Percentiles rank a stretch among this genome's conserved stretches.
phyloP scores from a whole-genome alignment of 306 rosid species.

The Datisca glomerata region DNA sequence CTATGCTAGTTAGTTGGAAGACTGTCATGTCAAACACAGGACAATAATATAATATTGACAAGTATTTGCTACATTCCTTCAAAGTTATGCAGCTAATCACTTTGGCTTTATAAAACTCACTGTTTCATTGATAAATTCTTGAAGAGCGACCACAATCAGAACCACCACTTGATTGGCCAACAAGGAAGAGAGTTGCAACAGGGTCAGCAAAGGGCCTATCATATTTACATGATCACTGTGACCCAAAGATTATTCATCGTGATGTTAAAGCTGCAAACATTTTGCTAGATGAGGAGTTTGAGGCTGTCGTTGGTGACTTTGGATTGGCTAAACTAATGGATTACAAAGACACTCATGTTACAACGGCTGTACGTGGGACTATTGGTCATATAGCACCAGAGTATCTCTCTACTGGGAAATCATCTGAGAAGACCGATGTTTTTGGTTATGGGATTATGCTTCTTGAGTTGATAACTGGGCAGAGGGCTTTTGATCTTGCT shows the following conservation, averaged over 20 bases:
- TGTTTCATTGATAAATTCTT: not conserved
- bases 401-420: conserved; percentile 18
- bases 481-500: conserved; percentile 16
- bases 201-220: conserved; percentile 16
- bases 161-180: conserved; percentile 16
- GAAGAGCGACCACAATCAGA: conserved; percentile 14
- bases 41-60: no score
- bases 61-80: no score
- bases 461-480: conserved; percentile 13
- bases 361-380: conserved; percentile 13
- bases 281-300: conserved; percentile 16
- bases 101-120: no score
- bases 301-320: conserved; percentile 12
- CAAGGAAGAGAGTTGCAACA: conserved; percentile 13
- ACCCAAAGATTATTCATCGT: conserved; percentile 16
- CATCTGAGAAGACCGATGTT: conserved; percentile 17
- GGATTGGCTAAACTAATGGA: conserved; percentile 16
- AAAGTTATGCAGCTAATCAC: no score
- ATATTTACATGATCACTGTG: conserved; percentile 13
- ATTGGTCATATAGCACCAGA: conserved; percentile 17
- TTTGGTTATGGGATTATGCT: conserved; percentile 19
- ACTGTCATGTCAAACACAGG: no score
- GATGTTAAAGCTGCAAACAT: conserved; percentile 18
- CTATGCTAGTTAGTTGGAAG: no score
- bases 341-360: conserved; percentile 15